These are phyloP conservation scores for Vanilla planifolia DNA, from an alignment of 106 monocot genomes.

Conservation along the genomic window DNA sequence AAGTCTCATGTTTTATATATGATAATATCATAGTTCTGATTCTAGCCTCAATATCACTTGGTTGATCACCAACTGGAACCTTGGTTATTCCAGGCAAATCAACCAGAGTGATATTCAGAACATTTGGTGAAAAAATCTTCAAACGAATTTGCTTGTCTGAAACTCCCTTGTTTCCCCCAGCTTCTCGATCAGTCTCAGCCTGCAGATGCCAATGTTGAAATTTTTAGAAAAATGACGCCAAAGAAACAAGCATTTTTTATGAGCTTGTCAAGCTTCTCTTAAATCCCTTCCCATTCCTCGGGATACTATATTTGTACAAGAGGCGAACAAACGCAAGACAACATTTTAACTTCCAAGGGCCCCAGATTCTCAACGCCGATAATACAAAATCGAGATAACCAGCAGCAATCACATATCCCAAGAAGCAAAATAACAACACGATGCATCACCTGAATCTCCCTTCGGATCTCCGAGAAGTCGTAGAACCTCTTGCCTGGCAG, in stretches of 20 bases:
- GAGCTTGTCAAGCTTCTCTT: no score
- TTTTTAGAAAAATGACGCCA: neutral
- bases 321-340: no score
- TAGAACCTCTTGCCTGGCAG: constrained; percentile 53
- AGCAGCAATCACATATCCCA: no score
- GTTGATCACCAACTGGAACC: constrained; percentile 96
- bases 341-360: no score
- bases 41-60: constrained; percentile 85
- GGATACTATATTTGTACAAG: no score
- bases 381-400: no score
- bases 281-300: no score
- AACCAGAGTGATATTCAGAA: constrained; percentile 84
- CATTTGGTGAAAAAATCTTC: constrained; percentile 94
- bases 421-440: neutral
- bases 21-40: constrained; percentile 93
- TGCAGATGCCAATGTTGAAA: constrained; percentile 17
- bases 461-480: constrained; percentile 64
- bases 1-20: constrained; percentile 90
- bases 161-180: constrained; percentile 88
- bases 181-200: constrained; percentile 94
- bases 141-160: constrained; percentile 92
- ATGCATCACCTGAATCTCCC: constrained; percentile 68
- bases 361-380: no score
- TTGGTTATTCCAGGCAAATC: constrained; percentile 98
- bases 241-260: no score